Conservation (phyloP, 176 grass and related monocot species). For the Phragmites australis region DNA sequence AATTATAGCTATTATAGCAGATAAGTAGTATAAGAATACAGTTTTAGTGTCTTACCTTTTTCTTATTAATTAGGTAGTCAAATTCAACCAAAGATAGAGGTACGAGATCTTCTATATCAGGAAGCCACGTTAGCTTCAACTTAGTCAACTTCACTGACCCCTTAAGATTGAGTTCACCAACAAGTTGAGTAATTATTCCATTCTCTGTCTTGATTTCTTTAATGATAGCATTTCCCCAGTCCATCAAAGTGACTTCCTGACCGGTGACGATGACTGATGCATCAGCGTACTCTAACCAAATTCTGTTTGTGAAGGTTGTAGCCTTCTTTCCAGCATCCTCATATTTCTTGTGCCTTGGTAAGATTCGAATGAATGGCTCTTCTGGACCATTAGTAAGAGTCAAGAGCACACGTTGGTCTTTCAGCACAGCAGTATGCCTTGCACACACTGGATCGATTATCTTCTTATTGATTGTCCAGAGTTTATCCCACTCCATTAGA, state of each 20-base stretch:
- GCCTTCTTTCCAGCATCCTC: conserved; percentile 83
- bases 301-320: conserved; percentile 72
- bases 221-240: conserved; percentile 93
- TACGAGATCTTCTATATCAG: conserved; percentile 77
- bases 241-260: conserved; percentile 95
- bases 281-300: conserved; percentile 80
- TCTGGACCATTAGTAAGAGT: conserved; percentile 80
- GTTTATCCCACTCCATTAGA: conserved; percentile 97
- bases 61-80: conserved; percentile 92
- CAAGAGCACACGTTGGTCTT: conserved; percentile 55
- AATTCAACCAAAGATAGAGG: conserved; percentile 77
- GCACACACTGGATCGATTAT: conserved; percentile 84
- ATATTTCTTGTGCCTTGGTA: conserved; percentile 93
- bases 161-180: conserved; percentile 83
- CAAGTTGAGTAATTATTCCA: conserved; percentile 60
- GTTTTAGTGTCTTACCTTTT: conserved; percentile 60
- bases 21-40: not conserved
- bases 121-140: conserved; percentile 88
- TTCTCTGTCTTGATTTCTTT: conserved; percentile 82
- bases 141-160: conserved; percentile 90
- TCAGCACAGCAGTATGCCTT: conserved; percentile 76
- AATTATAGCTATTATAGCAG: not conserved
- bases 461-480: conserved; percentile 96
- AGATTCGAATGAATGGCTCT: conserved; percentile 57
- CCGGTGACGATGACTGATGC: conserved; percentile 55